Evolutionary conservation across 2,329 filamentous ascomycete genomes (phyloP).

Genomic region (Apiospora saccharicola): DNA sequence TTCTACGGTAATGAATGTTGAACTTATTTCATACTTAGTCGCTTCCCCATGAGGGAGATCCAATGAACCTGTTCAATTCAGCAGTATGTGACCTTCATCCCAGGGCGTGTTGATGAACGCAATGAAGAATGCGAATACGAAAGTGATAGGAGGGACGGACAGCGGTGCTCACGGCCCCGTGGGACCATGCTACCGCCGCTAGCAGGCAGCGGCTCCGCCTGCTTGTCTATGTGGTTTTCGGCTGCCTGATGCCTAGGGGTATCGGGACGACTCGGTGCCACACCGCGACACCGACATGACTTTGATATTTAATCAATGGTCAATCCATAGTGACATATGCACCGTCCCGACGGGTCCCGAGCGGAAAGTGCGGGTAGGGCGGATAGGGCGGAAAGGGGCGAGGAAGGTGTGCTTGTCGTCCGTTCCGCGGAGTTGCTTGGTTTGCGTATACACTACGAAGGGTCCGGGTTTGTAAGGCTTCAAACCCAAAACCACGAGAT

Average conservation of each 20-base stretch:
- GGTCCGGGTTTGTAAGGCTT: neutral
- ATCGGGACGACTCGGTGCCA: neutral
- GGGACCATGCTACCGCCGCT: neutral
- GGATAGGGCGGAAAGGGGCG: neutral
- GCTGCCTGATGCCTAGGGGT: neutral
- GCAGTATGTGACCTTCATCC: too few relatives aligned
- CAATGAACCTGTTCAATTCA: neutral
- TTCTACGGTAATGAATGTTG: constrained; percentile 8
- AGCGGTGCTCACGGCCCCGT: neutral
- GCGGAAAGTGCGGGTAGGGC: too few relatives aligned
- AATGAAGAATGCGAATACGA: neutral
- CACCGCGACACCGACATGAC: neutral
- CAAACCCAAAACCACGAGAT: neutral
- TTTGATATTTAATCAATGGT: neutral
- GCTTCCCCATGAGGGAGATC: neutral
- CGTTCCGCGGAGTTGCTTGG: neutral
- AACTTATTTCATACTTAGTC: neutral
- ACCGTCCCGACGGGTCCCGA: neutral
- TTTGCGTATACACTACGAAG: neutral
- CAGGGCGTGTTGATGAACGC: neutral
- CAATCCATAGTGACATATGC: neutral
- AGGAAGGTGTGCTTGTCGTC: neutral
- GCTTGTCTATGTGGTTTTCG: neutral
- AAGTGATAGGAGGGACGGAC: neutral
- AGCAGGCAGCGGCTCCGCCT: neutral